phyloP scores from a whole-genome alignment of 1,284 basidiomycete species.

The Leccinum huronense region DNA sequence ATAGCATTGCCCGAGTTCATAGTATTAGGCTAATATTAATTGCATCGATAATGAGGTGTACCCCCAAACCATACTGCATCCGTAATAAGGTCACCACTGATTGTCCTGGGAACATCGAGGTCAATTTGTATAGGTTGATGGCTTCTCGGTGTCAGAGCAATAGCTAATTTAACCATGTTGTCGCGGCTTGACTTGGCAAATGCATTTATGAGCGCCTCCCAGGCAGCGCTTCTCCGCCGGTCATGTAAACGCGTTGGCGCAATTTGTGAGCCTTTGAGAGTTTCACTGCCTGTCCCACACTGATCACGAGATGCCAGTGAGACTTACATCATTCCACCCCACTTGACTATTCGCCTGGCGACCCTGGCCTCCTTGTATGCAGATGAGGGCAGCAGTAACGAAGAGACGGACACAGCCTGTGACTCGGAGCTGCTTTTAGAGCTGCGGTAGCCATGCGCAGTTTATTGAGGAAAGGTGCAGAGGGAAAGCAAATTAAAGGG shows the following conservation, averaged over 20 bases:
- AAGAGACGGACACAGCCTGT: conserved; percentile 40
- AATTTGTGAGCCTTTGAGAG: conserved; percentile 63
- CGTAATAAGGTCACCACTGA: conserved; percentile 92
- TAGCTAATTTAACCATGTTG: conserved; percentile 55
- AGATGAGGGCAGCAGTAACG: conserved; percentile 47
- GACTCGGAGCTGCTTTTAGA: conserved; percentile 40
- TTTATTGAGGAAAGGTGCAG: conserved; percentile 60
- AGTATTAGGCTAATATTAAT: conserved; percentile 8
- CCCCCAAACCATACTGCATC: conserved; percentile 94
- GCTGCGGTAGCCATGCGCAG: conserved; percentile 51
- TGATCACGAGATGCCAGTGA: conserved; percentile 52
- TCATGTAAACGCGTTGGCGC: conserved; percentile 83
- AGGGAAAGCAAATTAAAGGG: conserved; percentile 67
- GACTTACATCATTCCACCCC: conserved; percentile 83
- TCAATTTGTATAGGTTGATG: conserved; percentile 95
- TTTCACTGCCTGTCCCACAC: conserved; percentile 74
- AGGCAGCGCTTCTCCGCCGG: conserved; percentile 90
- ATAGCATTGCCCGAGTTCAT: conserved; percentile 70
- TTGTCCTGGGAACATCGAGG: conserved; percentile 95
- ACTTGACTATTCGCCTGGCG: conserved; percentile 73
- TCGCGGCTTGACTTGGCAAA: conserved; percentile 47
- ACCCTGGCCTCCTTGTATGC: conserved; percentile 55
- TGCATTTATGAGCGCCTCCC: conserved; percentile 74
- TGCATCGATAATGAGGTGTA: conserved; percentile 19
- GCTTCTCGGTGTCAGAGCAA: conserved; percentile 64